phyloP scores from a whole-genome alignment of 257 asterid genomes.

The Solanum paucissectum region DNA sequence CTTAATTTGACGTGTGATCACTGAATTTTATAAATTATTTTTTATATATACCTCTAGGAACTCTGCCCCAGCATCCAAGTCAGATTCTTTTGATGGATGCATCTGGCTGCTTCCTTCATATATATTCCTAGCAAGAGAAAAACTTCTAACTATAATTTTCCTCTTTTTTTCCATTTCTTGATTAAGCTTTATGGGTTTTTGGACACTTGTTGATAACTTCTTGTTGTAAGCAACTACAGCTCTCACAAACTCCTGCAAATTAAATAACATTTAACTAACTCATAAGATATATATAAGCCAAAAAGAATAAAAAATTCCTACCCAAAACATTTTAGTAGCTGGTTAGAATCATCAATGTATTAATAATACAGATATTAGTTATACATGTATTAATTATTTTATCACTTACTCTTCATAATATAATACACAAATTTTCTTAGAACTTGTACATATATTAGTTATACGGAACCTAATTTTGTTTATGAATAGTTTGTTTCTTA shows the following conservation, averaged over 20 bases:
- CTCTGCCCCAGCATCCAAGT: conserved; percentile 21
- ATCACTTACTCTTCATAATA: no score
- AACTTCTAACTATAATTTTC: conserved; percentile 23
- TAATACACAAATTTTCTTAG: no score
- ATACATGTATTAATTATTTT: no score
- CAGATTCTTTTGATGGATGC: conserved; percentile 11
- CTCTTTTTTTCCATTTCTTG: conserved; percentile 34
- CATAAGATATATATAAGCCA: not conserved
- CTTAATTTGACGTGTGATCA: not conserved
- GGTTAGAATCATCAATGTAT: no score
- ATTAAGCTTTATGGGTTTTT: conserved; percentile 17
- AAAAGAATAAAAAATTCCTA: not conserved
- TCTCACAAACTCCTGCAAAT: conserved; percentile 32
- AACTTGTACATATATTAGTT: no score
- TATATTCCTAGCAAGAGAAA: conserved; percentile 27
- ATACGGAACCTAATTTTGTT: not conserved
- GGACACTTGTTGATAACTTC: conserved; percentile 17
- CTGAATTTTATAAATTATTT: not conserved
- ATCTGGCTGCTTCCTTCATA: conserved; percentile 7
- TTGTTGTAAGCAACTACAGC: conserved; percentile 36
- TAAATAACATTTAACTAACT: not conserved
- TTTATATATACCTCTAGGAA: conserved; percentile 20
- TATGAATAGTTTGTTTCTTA: not conserved
- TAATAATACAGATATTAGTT: no score
- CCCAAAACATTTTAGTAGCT: not conserved